Base-by-base conservation (phyloP, 23 red algal genomes). In the Pyropia yezoensis region DNA sequence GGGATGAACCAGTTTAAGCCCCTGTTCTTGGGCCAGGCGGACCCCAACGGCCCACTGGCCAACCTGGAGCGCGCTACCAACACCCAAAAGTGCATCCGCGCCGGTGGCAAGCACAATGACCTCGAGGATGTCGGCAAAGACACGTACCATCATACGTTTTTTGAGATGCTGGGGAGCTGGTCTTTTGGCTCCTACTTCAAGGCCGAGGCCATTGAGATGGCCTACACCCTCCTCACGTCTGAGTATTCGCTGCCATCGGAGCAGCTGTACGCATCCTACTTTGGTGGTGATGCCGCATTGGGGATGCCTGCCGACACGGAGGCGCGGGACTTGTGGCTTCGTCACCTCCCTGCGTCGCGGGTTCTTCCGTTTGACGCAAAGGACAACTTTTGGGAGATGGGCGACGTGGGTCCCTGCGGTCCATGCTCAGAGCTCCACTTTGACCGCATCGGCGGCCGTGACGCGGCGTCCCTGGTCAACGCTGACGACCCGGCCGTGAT, bases 351-450 rank as follows among this genome's bases (percentile, higher is more conserved):
- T 20, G 61, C 79, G 17, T 67, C 57, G 45, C 54, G 94, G 21
- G 86, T 98, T 17, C 70, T 98, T 17, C 94, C 94, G 23, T 98
- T 98, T 74, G 94, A 79, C 29, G 73, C 73, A 27, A 91, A 98
- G 71, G 94, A 98, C 49, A 98, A 98, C 61, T 98, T 98, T 66
- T 98, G 94, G 94, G 94, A 98, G 67, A 98, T 98, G 94, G 94
- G 94, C 52, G 94, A 98, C 21, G 87, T 82, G 25, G 90, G 94
- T 33, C 94, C 94, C 53, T 98, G 94, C 62, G 94, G 94, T 15
- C 94, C 94, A 18, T 98, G 94, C 70, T 87, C 82, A 9, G 94
- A 98, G 64, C 32, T 98, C 16, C 94, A 98, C 72, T 91, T 85
- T 66, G 94, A 98, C 57, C 63, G 94, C 33, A 69, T 98, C 18